A percentile compares a stretch with the other conserved stretches of the same genome.
These are phyloP conservation scores for Flaveria bidentis DNA, from an alignment of 129 eudicot species.

Conservation along the genomic window DNA sequence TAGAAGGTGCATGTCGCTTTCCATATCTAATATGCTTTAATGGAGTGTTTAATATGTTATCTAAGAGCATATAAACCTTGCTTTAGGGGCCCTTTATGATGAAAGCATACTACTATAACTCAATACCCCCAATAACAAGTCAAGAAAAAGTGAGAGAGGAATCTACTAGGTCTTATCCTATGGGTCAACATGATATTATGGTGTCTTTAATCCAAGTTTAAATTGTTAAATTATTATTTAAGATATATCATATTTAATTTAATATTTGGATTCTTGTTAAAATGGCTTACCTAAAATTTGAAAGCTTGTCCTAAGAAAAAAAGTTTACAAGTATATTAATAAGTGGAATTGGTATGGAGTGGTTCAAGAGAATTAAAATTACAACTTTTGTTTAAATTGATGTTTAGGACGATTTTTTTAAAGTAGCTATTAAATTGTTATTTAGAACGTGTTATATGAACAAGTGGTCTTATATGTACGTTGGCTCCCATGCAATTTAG, in stretches of 20 bases:
- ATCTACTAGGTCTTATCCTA: conserved; percentile 27
- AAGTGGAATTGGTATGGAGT: neutral
- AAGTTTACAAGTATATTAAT: neutral
- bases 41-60: conserved; percentile 31
- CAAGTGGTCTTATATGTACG: neutral
- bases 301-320: neutral
- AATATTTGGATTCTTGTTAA: neutral
- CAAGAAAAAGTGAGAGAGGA: conserved; percentile 17
- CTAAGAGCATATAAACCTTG: conserved; percentile 33
- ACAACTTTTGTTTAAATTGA: neutral
- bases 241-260: neutral
- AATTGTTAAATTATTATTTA: neutral
- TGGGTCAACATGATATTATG: conserved; percentile 2
- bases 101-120: conserved; percentile 33
- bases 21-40: conserved; percentile 32
- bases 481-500: neutral
- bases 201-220: conserved; percentile 1
- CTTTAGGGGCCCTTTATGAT: conserved; percentile 34
- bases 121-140: conserved; percentile 34
- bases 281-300: conserved; percentile 5
- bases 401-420: neutral
- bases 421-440: neutral
- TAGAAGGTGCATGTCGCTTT: conserved; percentile 32
- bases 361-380: neutral
- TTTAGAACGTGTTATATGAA: neutral